Conservation (phyloP, 2,329 filamentous ascomycete species). For the Alternaria sp. region DNA sequence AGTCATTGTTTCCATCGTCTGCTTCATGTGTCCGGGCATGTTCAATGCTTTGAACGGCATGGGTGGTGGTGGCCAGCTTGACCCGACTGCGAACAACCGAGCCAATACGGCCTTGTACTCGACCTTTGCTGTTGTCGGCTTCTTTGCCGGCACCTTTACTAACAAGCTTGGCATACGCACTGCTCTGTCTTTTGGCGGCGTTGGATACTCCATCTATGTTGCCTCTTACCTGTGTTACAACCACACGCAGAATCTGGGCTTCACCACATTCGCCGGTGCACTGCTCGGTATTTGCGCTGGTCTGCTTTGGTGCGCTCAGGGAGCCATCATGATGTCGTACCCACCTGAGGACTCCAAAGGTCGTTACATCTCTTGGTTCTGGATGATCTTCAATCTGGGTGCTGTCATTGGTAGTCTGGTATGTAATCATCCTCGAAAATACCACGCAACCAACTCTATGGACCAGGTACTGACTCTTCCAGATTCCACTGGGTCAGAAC, state of each 20-base stretch:
- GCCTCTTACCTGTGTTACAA: constrained; percentile 75
- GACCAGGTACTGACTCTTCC: constrained; percentile 21
- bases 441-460: constrained; percentile 21
- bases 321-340: constrained; percentile 90
- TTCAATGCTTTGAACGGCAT: constrained; percentile 63
- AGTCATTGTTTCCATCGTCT: constrained; percentile 60
- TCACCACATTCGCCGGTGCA: constrained; percentile 78
- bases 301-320: constrained; percentile 82
- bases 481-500: constrained; percentile 78
- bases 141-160: constrained; percentile 74
- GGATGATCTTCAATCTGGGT: constrained; percentile 94
- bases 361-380: constrained; percentile 88
- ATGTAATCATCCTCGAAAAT: constrained; percentile 53
- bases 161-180: constrained; percentile 76
- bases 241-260: constrained; percentile 72
- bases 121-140: constrained; percentile 72
- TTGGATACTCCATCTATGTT: constrained; percentile 80
- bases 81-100: constrained; percentile 66
- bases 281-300: constrained; percentile 81
- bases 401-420: constrained; percentile 83
- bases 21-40: constrained; percentile 64
- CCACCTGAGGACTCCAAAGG: constrained; percentile 83
- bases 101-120: constrained; percentile 76
- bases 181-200: constrained; percentile 74
- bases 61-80: constrained; percentile 60